Base-by-base conservation (phyloP, 1,284 basidiomycete genomes). In the Fomitopsis betulina region DNA sequence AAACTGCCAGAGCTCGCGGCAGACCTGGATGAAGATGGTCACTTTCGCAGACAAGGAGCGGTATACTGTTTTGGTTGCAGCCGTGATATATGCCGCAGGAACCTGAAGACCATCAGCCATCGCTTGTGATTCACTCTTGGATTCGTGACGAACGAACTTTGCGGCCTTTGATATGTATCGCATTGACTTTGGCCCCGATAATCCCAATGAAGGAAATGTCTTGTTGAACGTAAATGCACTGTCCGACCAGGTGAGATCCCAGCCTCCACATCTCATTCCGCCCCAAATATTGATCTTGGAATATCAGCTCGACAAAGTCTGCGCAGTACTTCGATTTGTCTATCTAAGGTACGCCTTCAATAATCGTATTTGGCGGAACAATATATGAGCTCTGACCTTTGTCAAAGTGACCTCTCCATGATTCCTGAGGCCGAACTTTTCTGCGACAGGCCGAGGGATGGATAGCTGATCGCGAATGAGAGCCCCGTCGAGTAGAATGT, bases 1-100 rank as follows among this genome's bases (percentile, higher is more conserved):
- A 71, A 99, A 99, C 65, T 97, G 92, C 94, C 94, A 99, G 61
- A 98, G 86, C 71, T 99, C 97, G 55, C 87, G 84, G 67, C 94
- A 96, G 15, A 99, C 89, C 78, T 98, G 96, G 55, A 99, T 93
- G 72, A 98, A 97, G 55, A 99, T 89, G 2, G 86, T 92, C 42
- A 91, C 85, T 72, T 93, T 95, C 39, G 96, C 94, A 5, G 94
- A 97, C 54, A 94, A 83, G 17, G 93, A 94, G 38, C 96, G 84
- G 67, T 91, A 98, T 53, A 98, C 87, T 19, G 91, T 78, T 73
- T 96, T 97, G 13, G 96, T 98, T 23, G 85, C 80, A 23, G 89
- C 74, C 1, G 91, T 92, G 55, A 98, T 82, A 60, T 87, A 89
- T 1, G 88, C 95, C 32, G 93, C 90, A 10, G 89, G 86, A 12